A percentile compares a stretch with the other conserved stretches of the same genome.
Evolutionary conservation across 768 basidiomycete genomes (phyloP).

Genomic region (Porpolomopsis calyptriformis): DNA sequence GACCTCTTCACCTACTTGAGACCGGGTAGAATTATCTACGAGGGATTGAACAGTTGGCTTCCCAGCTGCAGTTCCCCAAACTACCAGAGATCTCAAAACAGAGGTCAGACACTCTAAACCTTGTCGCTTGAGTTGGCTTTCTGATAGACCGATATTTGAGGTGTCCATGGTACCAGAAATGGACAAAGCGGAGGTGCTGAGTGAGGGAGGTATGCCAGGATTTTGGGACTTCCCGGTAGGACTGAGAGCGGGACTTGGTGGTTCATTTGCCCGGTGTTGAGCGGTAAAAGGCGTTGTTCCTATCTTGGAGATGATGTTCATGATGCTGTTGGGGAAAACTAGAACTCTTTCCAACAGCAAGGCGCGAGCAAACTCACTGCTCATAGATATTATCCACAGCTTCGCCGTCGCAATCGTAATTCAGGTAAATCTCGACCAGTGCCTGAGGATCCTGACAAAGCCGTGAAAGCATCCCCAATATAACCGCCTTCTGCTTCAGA

Average conservation of each 20-base stretch:
- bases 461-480: slow-evolving; percentile 77
- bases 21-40: slow-evolving; percentile 30
- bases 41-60: slow-evolving; percentile 34
- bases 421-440: slow-evolving; percentile 94
- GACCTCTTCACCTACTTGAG: slow-evolving; percentile 43
- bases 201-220: slow-evolving; percentile 37
- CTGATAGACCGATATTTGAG: slow-evolving; percentile 58
- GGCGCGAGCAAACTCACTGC: slow-evolving; percentile 43
- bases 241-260: slow-evolving; percentile 49
- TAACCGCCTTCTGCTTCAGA: slow-evolving; percentile 86
- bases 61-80: slow-evolving; percentile 67
- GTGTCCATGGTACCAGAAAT: slow-evolving; percentile 61
- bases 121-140: slow-evolving; percentile 77
- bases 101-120: slow-evolving; percentile 91
- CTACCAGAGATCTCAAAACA: slow-evolving; percentile 80
- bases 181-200: slow-evolving; percentile 54
- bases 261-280: slow-evolving; percentile 43
- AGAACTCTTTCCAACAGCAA: neutral
- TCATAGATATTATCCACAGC: slow-evolving; percentile 97
- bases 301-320: slow-evolving; percentile 94
- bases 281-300: slow-evolving; percentile 46
- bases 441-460: slow-evolving; percentile 96
- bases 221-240: slow-evolving; percentile 39
- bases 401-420: slow-evolving; percentile 96
- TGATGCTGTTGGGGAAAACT: slow-evolving; percentile 40